Evolutionary conservation across 805 yeast genomes (phyloP), one percentile per base, ranked within the genome.

Genomic region (Jamesozyma rosinii): DNA sequence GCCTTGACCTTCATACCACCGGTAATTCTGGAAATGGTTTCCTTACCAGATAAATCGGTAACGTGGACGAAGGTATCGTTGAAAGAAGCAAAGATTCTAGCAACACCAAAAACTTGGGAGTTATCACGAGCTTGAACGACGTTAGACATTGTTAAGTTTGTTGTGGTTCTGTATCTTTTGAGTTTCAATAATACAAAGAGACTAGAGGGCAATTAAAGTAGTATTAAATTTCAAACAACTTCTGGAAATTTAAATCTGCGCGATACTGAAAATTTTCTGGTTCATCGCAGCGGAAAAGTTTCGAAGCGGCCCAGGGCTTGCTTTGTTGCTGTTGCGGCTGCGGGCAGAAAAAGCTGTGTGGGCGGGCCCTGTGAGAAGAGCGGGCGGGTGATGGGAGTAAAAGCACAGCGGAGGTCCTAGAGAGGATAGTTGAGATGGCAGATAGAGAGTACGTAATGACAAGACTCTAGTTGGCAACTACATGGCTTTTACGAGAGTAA

Each of bases 1-100:
- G 98, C 98, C 83, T 92, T 92, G 74, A 92, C 99, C 82, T 92
- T 92, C 98, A 92, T 92, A 77, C 98, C 99, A 81, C 99, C 99
- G 69, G 98, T 92, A 65, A 92, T 96, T 79, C 97, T 88, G 79
- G 95, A 82, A 69, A 92, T 90, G 77, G 99, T 92, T 79, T 94
- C 99, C 76, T 90, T 92, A 76, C 98, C 99, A 66, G 97, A 86
- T 65, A 89, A 79, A 81, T 92, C 99, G 66, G 99, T 92, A 66
- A 92, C 92, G 74, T 92, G 99, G 65, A 92, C 99, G 77, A 92
- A 92, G 58, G 99, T 92, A 79, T 92, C 99, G 84, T 92, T 92
- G 81, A 89, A 88, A 58, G 98, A 94, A 68, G 99, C 99, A 70
- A 80, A 92, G 81, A 92, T 92, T 78, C 97, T 94, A 70, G 98